Evolutionary conservation across 2,329 filamentous ascomycete genomes (phyloP).

Genomic region (Xylaria multiplex): DNA sequence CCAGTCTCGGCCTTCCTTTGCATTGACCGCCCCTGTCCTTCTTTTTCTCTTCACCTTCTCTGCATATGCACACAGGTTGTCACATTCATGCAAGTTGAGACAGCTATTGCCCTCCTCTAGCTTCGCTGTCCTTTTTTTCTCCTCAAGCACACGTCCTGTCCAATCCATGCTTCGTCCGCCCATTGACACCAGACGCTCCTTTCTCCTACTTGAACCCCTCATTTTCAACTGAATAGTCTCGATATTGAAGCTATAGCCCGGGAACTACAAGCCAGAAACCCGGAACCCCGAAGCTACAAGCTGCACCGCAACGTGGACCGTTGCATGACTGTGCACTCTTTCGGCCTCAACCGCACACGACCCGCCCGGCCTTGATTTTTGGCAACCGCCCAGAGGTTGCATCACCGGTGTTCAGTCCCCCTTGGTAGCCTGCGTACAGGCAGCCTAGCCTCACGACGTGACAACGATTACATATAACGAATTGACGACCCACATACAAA

Average conservation of each 20-base stretch:
- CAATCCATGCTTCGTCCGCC: conserved; percentile 18
- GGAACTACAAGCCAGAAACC: neutral
- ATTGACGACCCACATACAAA: conserved; percentile 35
- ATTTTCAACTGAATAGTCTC: conserved; percentile 17
- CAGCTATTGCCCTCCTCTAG: conserved; percentile 25
- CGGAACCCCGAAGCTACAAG: conserved; percentile 6
- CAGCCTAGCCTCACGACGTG: conserved; percentile 11
- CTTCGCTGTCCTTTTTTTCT: conserved; percentile 25
- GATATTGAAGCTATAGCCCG: conserved; percentile 3
- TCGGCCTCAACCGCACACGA: conserved; percentile 6
- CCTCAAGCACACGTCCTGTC: conserved; percentile 20
- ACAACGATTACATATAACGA: conserved; percentile 34
- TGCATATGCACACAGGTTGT: conserved; percentile 33
- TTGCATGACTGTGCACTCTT: conserved; percentile 19
- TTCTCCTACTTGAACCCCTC: conserved; percentile 16
- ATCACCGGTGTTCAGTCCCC: conserved; percentile 6
- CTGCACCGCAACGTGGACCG: conserved; percentile 28
- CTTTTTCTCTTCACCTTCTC: conserved; percentile 32
- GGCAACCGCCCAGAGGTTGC: conserved; percentile 4
- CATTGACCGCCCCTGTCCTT: conserved; percentile 37
- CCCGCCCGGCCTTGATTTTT: conserved; percentile 5
- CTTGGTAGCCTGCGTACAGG: conserved; percentile 2
- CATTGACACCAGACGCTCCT: conserved; percentile 24
- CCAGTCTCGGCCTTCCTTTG: conserved; percentile 25
- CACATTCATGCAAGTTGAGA: conserved; percentile 35